phyloP scores from a whole-genome alignment of 345 rosid genomes.

The Syzygium jambos region DNA sequence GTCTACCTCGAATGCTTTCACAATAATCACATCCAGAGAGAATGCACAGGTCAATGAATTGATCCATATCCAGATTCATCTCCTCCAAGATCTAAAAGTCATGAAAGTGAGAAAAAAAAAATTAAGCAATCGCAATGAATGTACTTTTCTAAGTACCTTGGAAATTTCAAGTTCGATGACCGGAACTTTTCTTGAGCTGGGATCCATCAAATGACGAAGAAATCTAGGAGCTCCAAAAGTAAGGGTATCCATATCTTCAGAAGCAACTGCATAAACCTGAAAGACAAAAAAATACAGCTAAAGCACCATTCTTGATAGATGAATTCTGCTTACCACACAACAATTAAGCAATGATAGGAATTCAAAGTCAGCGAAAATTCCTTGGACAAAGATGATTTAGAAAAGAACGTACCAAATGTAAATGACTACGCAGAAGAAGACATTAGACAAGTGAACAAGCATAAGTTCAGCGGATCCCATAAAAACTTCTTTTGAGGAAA shows the following conservation, averaged over 20 bases:
- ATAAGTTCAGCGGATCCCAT: no score
- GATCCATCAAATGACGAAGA: constrained; percentile 92
- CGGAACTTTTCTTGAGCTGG: constrained; percentile 79
- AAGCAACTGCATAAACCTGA: constrained; percentile 90
- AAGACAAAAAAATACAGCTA: neutral
- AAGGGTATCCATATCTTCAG: constrained; percentile 95
- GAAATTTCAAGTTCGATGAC: constrained; percentile 80
- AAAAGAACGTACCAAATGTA: no score
- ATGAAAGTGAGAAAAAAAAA: neutral
- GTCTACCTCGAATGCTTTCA: constrained; percentile 76
- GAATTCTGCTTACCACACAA: neutral
- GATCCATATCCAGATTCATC: constrained; percentile 82
- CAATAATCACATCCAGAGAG: constrained; percentile 97
- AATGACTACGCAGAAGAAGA: neutral
- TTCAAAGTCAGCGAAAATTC: neutral
- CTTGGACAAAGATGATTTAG: neutral
- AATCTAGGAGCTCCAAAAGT: constrained; percentile 87
- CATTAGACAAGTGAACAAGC: neutral
- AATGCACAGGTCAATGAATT: constrained; percentile 88
- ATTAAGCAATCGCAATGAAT: neutral
- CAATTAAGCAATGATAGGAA: neutral
- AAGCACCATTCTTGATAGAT: neutral
- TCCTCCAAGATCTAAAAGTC: constrained; percentile 65
- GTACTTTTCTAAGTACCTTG: constrained; percentile 37
- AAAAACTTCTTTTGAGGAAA: no score